A percentile compares a stretch with the other conserved stretches of the same genome.
These are phyloP conservation scores for Hypoxylon sp. DNA, from an alignment of 2,329 filamentous ascomycete species.

Conservation along the genomic window DNA sequence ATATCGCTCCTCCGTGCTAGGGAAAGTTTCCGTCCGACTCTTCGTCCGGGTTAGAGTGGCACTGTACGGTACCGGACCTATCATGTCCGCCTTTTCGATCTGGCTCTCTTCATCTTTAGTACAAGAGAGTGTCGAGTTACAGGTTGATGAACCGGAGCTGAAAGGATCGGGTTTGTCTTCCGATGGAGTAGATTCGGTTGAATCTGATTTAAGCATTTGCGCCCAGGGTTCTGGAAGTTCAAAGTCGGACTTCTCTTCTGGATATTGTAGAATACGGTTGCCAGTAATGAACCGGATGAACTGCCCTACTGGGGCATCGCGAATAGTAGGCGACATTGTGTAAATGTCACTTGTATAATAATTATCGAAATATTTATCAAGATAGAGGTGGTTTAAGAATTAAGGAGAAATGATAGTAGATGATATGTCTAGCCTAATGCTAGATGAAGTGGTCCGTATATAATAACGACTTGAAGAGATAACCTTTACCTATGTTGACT, in stretches of 20 bases:
- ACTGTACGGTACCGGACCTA: slow-evolving; percentile 35
- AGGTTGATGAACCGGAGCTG: slow-evolving; percentile 34
- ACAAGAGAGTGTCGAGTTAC: slow-evolving; percentile 33
- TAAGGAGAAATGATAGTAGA: neutral
- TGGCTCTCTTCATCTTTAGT: slow-evolving; percentile 48
- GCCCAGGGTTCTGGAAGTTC: slow-evolving; percentile 45
- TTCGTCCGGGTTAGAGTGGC: slow-evolving; percentile 42
- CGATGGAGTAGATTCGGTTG: slow-evolving; percentile 1
- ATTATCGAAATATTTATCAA: slow-evolving; percentile 5
- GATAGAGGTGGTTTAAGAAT: neutral
- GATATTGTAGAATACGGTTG: slow-evolving; percentile 48
- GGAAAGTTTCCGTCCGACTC: slow-evolving; percentile 49
- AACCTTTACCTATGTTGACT: slow-evolving; percentile 16
- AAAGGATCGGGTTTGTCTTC: slow-evolving; percentile 14
- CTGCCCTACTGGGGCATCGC: slow-evolving; percentile 51
- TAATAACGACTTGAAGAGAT: slow-evolving; percentile 1
- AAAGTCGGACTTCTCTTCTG: slow-evolving; percentile 46
- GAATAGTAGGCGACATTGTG: slow-evolving; percentile 43
- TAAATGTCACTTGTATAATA: neutral
- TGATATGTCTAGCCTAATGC: neutral
- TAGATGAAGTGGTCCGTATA: slow-evolving; percentile 7
- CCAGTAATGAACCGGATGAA: slow-evolving; percentile 51
- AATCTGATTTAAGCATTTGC: slow-evolving; percentile 29
- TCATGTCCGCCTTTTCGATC: slow-evolving; percentile 34
- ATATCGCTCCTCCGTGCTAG: slow-evolving; percentile 48